A percentile compares a stretch with the other conserved stretches of the same genome.
phyloP scores from a whole-genome alignment of 2,329 filamentous ascomycete species.

The Stemphylium beticola region DNA sequence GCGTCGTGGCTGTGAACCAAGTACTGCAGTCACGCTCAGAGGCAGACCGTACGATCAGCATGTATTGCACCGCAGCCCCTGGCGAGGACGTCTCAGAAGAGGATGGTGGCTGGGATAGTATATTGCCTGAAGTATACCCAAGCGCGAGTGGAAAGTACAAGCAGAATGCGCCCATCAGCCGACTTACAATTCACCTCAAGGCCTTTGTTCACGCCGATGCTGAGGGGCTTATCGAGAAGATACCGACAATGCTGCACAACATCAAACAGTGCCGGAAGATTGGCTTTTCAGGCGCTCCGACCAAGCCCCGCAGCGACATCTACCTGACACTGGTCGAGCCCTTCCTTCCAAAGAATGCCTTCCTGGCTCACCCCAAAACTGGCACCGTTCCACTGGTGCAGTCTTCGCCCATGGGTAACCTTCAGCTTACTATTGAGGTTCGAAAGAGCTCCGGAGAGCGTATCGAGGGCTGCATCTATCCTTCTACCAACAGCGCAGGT shows the following conservation, averaged over 20 bases:
- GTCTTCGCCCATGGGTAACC: constrained; percentile 69
- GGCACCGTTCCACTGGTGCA: constrained; percentile 78
- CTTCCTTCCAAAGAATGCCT: constrained; percentile 71
- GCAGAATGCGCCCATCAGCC: constrained; percentile 73
- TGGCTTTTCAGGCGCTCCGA: constrained; percentile 91
- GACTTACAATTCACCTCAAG: constrained; percentile 79
- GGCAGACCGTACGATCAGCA: constrained; percentile 74
- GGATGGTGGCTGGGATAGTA: constrained; percentile 72
- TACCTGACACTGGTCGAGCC: constrained; percentile 86
- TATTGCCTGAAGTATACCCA: constrained; percentile 69
- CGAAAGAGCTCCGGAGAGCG: constrained; percentile 78
- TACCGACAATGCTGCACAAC: constrained; percentile 84
- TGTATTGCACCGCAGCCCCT: constrained; percentile 70
- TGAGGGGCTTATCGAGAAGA: constrained; percentile 80
- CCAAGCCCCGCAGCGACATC: constrained; percentile 88
- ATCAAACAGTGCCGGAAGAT: constrained; percentile 84
- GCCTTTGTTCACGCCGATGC: constrained; percentile 80
- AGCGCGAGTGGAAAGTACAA: constrained; percentile 77
- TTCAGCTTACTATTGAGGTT: constrained; percentile 90
- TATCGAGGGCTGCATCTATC: constrained; percentile 85
- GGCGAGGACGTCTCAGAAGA: constrained; percentile 52
- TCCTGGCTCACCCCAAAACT: constrained; percentile 73
- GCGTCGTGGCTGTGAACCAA: constrained; percentile 75
- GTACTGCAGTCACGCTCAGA: constrained; percentile 75
- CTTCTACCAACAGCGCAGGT: constrained; percentile 79